These are phyloP conservation scores for Komagataella populi DNA, from an alignment of 805 yeast species.

Conservation along the genomic window DNA sequence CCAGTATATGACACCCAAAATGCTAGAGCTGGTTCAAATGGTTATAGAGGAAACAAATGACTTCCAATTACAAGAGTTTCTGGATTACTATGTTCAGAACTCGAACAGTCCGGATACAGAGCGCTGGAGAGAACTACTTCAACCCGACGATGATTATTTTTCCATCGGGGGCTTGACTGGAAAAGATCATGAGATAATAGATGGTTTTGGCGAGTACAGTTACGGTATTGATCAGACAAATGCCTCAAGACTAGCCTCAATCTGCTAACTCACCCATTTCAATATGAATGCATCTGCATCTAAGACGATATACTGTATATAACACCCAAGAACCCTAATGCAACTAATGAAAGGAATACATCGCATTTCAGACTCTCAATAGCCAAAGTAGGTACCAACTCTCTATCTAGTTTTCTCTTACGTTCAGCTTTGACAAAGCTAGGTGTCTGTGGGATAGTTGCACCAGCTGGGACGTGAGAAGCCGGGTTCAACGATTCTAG, in stretches of 20 bases:
- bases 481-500: conserved; percentile 66
- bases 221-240: conserved; percentile 4
- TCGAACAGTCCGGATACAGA: not conserved
- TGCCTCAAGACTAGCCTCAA: not conserved
- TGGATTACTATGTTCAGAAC: conserved; percentile 1
- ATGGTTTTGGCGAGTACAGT: conserved; percentile 6
- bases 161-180: not conserved
- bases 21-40: conserved; percentile 1
- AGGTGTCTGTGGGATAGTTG: conserved; percentile 29
- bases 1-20: conserved; percentile 2
- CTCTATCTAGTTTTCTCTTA: conserved; percentile 22
- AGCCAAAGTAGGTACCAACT: conserved; percentile 6
- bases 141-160: not conserved
- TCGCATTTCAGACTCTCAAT: conserved; percentile 7
- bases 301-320: not conserved
- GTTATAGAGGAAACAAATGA: conserved; percentile 7
- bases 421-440: conserved; percentile 32
- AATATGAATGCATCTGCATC: not conserved
- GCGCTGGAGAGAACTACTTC: not conserved
- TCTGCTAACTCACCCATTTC: not conserved
- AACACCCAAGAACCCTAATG: not conserved
- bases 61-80: conserved; percentile 3
- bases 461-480: conserved; percentile 41
- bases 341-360: not conserved
- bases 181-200: conserved; percentile 2